Evolutionary conservation across 768 basidiomycete genomes (phyloP).

Genomic region (Leucosporidium scottii): DNA sequence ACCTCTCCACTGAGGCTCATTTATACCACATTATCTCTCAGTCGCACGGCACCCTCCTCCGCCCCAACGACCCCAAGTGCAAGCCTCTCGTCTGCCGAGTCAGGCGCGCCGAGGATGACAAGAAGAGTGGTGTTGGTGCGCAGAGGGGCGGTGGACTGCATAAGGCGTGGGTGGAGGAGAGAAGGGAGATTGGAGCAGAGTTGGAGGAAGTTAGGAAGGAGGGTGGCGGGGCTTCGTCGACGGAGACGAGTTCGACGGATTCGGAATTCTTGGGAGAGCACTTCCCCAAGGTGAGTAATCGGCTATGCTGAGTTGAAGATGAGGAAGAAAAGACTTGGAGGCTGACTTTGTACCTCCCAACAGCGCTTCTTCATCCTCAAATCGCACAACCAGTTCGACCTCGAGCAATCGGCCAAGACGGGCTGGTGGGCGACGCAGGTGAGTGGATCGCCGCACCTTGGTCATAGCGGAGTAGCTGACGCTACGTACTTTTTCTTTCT

Average conservation of each 20-base stretch:
- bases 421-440: slow-evolving; percentile 83
- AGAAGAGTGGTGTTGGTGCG: slow-evolving; percentile 81
- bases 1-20: slow-evolving; percentile 61
- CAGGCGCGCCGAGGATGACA: slow-evolving; percentile 70
- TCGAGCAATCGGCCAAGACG: slow-evolving; percentile 49
- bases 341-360: too few species aligned
- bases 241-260: too few species aligned
- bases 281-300: neutral
- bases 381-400: slow-evolving; percentile 35
- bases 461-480: too few species aligned
- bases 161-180: slow-evolving; percentile 57
- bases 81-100: slow-evolving; percentile 75
- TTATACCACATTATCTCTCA: slow-evolving; percentile 59
- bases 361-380: slow-evolving; percentile 14
- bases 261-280: too few species aligned
- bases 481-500: too few species aligned
- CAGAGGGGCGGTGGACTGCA: slow-evolving; percentile 76
- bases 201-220: too few species aligned
- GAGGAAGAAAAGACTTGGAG: too few species aligned
- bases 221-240: too few species aligned
- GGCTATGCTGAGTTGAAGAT: too few species aligned
- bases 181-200: neutral
- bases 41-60: slow-evolving; percentile 66
- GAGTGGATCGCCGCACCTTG: too few species aligned
- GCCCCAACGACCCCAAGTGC: slow-evolving; percentile 64